Evolutionary conservation across 768 basidiomycete species (phyloP), one percentile per base, ranked within the genome.

Genomic region (Russula sp.): DNA sequence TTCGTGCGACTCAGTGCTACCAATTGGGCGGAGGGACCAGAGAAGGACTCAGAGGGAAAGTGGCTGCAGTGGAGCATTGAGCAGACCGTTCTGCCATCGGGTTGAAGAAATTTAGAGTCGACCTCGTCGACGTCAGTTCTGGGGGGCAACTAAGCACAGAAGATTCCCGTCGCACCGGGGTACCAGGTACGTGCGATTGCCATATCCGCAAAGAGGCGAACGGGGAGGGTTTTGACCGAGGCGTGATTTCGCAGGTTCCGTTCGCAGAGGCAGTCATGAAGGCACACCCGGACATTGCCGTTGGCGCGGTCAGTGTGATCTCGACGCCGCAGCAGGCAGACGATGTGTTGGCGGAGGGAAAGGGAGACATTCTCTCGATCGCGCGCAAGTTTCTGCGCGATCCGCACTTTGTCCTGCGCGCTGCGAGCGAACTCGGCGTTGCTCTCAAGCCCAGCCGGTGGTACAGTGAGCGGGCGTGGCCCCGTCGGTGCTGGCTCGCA

Each of bases 41-140:
- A 82, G 73, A 79, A 76, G 70, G 80, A 75, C 73, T 75, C 69
- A 7, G 70, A 81, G 25, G 84, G 81, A 13, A 71, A 74, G 58
- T 90, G 81, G 81, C 78, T 76, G 60, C 79, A 83, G 54, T 89
- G 89, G 87, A 90, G 90, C 14, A 75, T 91, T 54, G 85, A 90
- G 69, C 91, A 93, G 72, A 88, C 81, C 70, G 84, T 77, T 36
- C 68, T 84, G 36, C 77, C 85, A 35, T 77, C 78, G 2, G 77
- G 78, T 16, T 92, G 68, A 71, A 80, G 67, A 76, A 82, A 58
- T 65, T 83, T 6, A 87, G 86, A n/a, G n/a, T n/a, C n/a, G n/a
- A n/a, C n/a, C n/a, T n/a, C n/a, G n/a, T n/a, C n/a, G n/a, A n/a
- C n/a, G n/a, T n/a, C n/a, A 84, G 81, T 46, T 78, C 80, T 2